Evolutionary conservation across 225 moss, liverwort and hornwort genomes (phyloP), one percentile per base, ranked within the genome.

Genomic region (Antitrichia curtipendula): DNA sequence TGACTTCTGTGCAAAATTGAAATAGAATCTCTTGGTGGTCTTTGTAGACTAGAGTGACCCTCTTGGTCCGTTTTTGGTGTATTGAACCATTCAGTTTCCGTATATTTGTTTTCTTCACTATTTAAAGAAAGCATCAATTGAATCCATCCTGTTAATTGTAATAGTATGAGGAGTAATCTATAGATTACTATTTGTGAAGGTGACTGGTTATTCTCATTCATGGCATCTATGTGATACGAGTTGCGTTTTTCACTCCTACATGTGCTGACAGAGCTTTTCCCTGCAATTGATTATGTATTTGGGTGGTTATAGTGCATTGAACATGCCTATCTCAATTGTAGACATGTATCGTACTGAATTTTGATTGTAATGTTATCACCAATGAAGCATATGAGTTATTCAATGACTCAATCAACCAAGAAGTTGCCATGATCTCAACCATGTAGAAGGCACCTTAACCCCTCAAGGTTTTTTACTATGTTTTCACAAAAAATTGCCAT

Each of bases 1-100:
- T 24, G 91, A 94, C 22, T 99, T 99, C 43, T 88, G 88, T 72
- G 70, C 79, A 53, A 88, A 88, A 79, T 79, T 88, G 79, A 88
- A 88, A 28, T 88, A 88, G 88, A 84, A 50, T 79, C 17, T 84
- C 60, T 69, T 32, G 70, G 47, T 73, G 64, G 43, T 40, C 63
- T 66, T 63, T 20, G 45, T 50, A 45, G 54, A 58, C 28, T 28
- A 15, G 16, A 71, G 16, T 76, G 80, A 60, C 47, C 58, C 28
- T 57, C 43, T 41, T 70, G 45, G 47, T 84, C n/a, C 28, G 20
- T 85, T 75, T 52, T 63, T 36, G 49, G 84, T 74, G 75, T 49
- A 62, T 61, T 85, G 43, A 6, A 65, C 66, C 34, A 64, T 64
- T 56, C 65, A 34, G 41, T 65, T 24, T 77, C 65, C 24, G 38